phyloP scores from a whole-genome alignment of 2,329 filamentous ascomycete genomes.

The Knufia fluminis region DNA sequence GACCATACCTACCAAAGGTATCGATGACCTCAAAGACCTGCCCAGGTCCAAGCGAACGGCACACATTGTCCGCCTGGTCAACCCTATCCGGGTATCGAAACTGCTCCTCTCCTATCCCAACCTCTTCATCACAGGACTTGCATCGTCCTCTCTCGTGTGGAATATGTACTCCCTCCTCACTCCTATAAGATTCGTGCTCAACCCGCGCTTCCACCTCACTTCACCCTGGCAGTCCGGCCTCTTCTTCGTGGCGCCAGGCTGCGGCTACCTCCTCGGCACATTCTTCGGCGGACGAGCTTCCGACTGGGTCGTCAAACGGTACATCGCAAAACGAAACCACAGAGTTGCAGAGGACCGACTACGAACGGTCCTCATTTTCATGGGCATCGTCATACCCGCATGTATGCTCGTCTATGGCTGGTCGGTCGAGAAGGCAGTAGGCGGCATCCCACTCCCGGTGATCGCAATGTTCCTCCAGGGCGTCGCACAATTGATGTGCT shows the following conservation, averaged over 20 bases:
- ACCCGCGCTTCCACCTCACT: constrained; percentile 61
- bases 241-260: constrained; percentile 66
- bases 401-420: constrained; percentile 64
- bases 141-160: constrained; percentile 58
- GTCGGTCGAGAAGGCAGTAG: constrained; percentile 46
- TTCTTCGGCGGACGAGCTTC: constrained; percentile 65
- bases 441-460: constrained; percentile 52
- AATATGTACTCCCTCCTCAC: constrained; percentile 64
- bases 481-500: constrained; percentile 65
- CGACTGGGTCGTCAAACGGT: constrained; percentile 56
- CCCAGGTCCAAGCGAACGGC: constrained; percentile 37
- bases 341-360: constrained; percentile 62
- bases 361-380: constrained; percentile 48
- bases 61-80: constrained; percentile 54
- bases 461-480: constrained; percentile 67
- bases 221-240: constrained; percentile 58
- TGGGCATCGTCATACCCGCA: constrained; percentile 49
- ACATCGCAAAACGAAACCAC: constrained; percentile 50
- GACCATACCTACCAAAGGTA: constrained; percentile 58
- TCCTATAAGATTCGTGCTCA: constrained; percentile 62
- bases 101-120: constrained; percentile 60
- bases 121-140: constrained; percentile 52
- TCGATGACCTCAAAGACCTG: constrained; percentile 52
- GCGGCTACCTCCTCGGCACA: constrained; percentile 59
- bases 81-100: constrained; percentile 54